A percentile compares a stretch with the other conserved stretches of the same genome.
Conservation (phyloP, 129 eudicot genomes). For the Dittrichia graveolens region DNA sequence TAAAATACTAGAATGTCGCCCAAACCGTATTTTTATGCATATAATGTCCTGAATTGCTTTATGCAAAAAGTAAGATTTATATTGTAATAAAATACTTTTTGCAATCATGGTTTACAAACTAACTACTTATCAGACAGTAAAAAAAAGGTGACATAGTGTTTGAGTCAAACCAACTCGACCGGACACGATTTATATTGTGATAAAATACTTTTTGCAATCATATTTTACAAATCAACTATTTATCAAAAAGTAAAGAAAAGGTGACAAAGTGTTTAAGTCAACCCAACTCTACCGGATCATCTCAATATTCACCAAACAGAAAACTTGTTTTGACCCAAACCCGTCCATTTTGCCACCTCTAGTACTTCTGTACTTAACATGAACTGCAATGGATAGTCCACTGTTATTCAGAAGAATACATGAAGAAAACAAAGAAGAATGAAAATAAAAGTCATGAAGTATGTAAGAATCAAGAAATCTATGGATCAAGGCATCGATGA, state of each 20-base stretch:
- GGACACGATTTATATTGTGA: background rate
- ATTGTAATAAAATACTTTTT: too few species aligned
- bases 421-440: background rate
- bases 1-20: background rate
- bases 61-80: background rate
- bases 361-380: background rate
- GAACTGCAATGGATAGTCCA: background rate
- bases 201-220: background rate
- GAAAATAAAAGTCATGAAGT: background rate
- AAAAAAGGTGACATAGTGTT: background rate
- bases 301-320: background rate
- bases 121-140: background rate
- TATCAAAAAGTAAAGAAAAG: background rate
- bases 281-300: background rate
- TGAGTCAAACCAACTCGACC: background rate
- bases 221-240: background rate
- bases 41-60: background rate
- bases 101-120: background rate
- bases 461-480: slow-evolving; percentile 2
- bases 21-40: background rate
- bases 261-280: background rate
- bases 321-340: background rate
- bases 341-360: background rate
- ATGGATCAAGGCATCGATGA: background rate
- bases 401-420: background rate